Evolutionary conservation across 371 early-diverging fungal genomes (phyloP), one percentile per base, ranked within the genome.

Genomic region (Circinella umbellata): DNA sequence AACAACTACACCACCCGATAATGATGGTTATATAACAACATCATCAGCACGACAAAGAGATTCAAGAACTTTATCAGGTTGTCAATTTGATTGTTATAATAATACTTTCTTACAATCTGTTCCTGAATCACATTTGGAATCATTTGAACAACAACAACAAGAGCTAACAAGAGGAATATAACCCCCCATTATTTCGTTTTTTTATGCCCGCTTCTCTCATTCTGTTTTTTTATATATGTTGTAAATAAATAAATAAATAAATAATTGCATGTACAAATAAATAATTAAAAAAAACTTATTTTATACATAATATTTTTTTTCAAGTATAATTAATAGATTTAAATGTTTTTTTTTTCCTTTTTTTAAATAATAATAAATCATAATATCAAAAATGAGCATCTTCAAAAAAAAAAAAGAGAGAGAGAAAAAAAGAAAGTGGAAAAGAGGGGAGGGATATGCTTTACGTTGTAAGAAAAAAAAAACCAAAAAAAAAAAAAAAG

Each of bases 91-190:
- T 47, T 46, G 8, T 42, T 11, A 42, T 42, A 42, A 42, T 42
- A 42, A 42, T 46, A 39, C 47, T 11, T 47, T 51, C 15, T 49
- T 60, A 17, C 61, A 68, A 61, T 62, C 63, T 5, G 53, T 69
- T n/a, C 61, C 49, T 27, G 68, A 68, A 61, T 20, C 20, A 54
- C 48, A 14, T 20, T 57, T 66, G 15, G 62, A 61, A 15, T 20
- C 38, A 11, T 4, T 39, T 27, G 46, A 61, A 18, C 15, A 61
- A 42, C 6, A 39, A 39, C 42, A 42, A 42, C 42, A 42, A 42
- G 9, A 9, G 11, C 3, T 42, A 9, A 0, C 42, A 3, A 42
- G 11, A 42, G 42, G 42, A 27, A 27, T 27, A 27, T 27, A 27
- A 27, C 27, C 27, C 27, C 27, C 27, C 27, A 27, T 27, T 27